phyloP scores from a whole-genome alignment of 1,284 basidiomycete genomes.

The Ganoderma sinense region DNA sequence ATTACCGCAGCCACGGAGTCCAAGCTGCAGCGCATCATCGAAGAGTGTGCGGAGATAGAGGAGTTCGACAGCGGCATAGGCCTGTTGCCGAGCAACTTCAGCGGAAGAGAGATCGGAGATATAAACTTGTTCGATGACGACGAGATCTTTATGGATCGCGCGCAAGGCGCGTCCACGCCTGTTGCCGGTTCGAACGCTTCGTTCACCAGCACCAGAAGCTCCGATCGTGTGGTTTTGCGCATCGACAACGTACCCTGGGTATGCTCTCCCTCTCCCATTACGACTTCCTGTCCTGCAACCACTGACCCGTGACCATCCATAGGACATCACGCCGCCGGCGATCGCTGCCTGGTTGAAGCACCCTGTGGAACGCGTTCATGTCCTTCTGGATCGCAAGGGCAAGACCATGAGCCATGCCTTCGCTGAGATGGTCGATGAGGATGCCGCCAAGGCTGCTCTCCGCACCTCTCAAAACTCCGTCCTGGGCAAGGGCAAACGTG shows the following conservation, averaged over 20 bases:
- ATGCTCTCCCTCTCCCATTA: conserved; percentile 39
- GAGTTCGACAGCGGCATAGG: conserved; percentile 31
- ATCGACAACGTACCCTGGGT: conserved; percentile 91
- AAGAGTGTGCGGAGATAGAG: conserved; percentile 30
- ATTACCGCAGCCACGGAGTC: conserved; percentile 5
- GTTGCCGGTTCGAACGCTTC: conserved; percentile 26
- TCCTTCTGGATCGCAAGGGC: conserved; percentile 78
- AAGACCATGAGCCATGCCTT: conserved; percentile 85
- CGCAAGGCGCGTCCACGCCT: conserved; percentile 43
- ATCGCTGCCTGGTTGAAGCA: conserved; percentile 73
- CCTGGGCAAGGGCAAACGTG: conserved; percentile 77
- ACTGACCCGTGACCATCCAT: conserved; percentile 13
- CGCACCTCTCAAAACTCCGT: conserved; percentile 69
- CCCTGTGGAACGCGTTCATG: conserved; percentile 72
- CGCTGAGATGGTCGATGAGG: conserved; percentile 69
- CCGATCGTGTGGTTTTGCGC: conserved; percentile 68
- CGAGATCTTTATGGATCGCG: conserved; percentile 40
- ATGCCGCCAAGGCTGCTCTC: conserved; percentile 68
- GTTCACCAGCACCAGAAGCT: conserved; percentile 18
- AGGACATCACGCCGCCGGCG: conserved; percentile 83
- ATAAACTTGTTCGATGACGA: conserved; percentile 24
- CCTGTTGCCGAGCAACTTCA: conserved; percentile 32
- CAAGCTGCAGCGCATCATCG: conserved; percentile 23
- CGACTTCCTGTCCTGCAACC: not conserved
- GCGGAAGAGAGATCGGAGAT: conserved; percentile 26